These are phyloP conservation scores for Simplicillium aogashimaense DNA, from an alignment of 2,329 filamentous ascomycete genomes.

Conservation along the genomic window DNA sequence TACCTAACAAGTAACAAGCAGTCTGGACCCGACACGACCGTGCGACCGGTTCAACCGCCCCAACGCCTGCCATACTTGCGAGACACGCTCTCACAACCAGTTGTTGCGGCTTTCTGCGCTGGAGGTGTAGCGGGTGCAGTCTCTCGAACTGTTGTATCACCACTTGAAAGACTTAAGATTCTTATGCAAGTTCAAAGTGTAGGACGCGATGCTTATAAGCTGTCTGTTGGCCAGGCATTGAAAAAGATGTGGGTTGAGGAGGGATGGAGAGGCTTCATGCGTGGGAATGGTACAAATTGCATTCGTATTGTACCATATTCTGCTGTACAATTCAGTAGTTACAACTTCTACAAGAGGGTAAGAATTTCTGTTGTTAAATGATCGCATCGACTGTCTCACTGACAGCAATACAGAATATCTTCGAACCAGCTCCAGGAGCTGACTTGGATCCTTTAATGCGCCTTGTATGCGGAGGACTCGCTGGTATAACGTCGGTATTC, in stretches of 20 bases:
- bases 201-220: slow-evolving; percentile 84
- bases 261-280: slow-evolving; percentile 95
- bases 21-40: slow-evolving; percentile 16
- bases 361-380: slow-evolving; percentile 25
- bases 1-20: slow-evolving; percentile 5
- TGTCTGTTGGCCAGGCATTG: slow-evolving; percentile 81
- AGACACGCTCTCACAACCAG: slow-evolving; percentile 63
- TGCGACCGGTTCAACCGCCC: slow-evolving; percentile 6
- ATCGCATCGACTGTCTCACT: slow-evolving; percentile 5
- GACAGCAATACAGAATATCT: slow-evolving; percentile 45
- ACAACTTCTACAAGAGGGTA: slow-evolving; percentile 94
- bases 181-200: slow-evolving; percentile 93
- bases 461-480: slow-evolving; percentile 80
- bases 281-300: slow-evolving; percentile 96
- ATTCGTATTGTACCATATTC: slow-evolving; percentile 97
- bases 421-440: slow-evolving; percentile 64
- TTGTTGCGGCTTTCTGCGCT: slow-evolving; percentile 85
- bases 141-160: slow-evolving; percentile 94
- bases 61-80: slow-evolving; percentile 18
- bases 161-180: slow-evolving; percentile 92
- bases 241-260: slow-evolving; percentile 96
- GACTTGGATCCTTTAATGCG: slow-evolving; percentile 66
- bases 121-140: slow-evolving; percentile 92
- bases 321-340: slow-evolving; percentile 95
- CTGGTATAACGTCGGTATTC: slow-evolving; percentile 90